Base-by-base conservation (phyloP, 2,329 filamentous ascomycete species). In the Fusarium sp. region DNA sequence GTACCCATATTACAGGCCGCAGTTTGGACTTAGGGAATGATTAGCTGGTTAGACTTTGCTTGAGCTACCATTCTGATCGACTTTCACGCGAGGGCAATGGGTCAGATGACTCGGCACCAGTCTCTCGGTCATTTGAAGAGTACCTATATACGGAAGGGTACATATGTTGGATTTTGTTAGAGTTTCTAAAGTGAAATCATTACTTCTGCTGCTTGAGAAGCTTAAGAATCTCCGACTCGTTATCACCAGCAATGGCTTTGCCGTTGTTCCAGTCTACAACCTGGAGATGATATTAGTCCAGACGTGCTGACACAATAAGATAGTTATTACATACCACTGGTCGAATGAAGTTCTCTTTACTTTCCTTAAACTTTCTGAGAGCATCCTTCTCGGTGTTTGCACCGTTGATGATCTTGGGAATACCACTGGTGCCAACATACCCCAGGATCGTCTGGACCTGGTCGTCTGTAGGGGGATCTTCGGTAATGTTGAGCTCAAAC, bases 231-330 rank as follows among this genome's bases (percentile, higher is more conserved):
- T 95, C 92, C 18, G 94, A 97, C 83, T 97, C 91, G 70, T 92
- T 90, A 53, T 92, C 93, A 22, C 93, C 93, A 27, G 88, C 84
- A 82, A 92, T 84, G 48, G 91, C 95, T 79, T 90, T 92, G 70
- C 94, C 96, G 79, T 95, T 94, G 78, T 92, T 93, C 96, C 96
- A 98, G 79, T 98, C 95, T 55, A 98, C 95, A 62, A 91, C 82
- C 87, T 80, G 29, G 11, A 58, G 38, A 56, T 48, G 48, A 13
- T 22, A 24, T 61, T 58, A 70, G 62, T 32, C 34, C 25, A 68
- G 52, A 41, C 13, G 45, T 24, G 5, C 20, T 12, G 16, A 25
- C 24, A 20, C 8, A 41, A 10, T 6, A 45, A 48, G 24, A 61
- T 48, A 41, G 18, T 29, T 10, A 13, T 15, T 59, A 69, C 91